These are phyloP conservation scores for Lachnellula hyalina DNA, from an alignment of 2,329 filamentous ascomycete species.

Conservation along the genomic window DNA sequence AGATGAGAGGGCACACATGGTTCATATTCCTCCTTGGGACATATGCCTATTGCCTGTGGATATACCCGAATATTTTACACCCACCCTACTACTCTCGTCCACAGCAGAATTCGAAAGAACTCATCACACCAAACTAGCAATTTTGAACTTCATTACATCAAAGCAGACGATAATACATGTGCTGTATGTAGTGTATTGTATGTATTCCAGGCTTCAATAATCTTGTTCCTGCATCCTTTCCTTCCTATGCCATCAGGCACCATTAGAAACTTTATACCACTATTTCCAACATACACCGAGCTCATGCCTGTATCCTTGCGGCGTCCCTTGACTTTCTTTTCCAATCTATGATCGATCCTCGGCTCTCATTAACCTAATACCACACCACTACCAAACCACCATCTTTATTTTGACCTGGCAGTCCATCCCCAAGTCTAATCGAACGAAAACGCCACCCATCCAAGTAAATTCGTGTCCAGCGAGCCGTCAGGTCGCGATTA, in stretches of 20 bases:
- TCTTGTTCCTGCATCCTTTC: not conserved
- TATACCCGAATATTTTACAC: too few species aligned
- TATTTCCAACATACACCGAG: not conserved
- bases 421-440: not conserved
- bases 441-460: not conserved
- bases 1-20: too few species aligned
- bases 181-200: not conserved
- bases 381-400: not conserved
- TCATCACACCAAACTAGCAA: not conserved
- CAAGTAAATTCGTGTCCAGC: conserved; percentile 1
- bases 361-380: not conserved
- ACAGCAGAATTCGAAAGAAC: not conserved
- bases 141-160: not conserved
- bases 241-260: too few species aligned
- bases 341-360: not conserved
- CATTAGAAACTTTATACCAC: too few species aligned
- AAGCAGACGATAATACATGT: not conserved
- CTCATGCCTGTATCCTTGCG: too few species aligned
- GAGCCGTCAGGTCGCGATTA: conserved; percentile 4
- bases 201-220: not conserved
- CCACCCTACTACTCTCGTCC: too few species aligned
- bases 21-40: too few species aligned
- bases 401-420: not conserved
- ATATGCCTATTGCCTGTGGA: too few species aligned
- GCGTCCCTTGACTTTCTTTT: not conserved